These are phyloP conservation scores for Cladorrhinum samala DNA, from an alignment of 495 filamentous ascomycete species.

Conservation along the genomic window DNA sequence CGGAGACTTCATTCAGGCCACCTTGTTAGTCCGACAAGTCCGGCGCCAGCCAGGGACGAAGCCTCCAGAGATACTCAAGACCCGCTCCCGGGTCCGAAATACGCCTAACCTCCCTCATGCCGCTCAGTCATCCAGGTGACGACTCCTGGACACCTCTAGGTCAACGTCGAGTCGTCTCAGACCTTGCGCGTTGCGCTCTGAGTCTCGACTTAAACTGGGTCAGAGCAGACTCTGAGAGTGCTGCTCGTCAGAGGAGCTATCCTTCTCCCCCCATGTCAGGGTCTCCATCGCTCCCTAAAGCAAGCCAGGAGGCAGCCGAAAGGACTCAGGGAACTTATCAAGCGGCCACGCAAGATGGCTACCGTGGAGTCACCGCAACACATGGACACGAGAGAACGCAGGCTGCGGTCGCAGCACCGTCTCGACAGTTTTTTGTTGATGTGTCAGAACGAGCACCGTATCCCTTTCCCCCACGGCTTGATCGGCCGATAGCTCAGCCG, in stretches of 20 bases:
- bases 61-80: constrained; percentile 21
- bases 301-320: constrained; percentile 54
- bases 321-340: constrained; percentile 47
- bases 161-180: constrained; percentile 54
- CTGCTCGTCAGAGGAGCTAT: constrained; percentile 59
- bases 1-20: constrained; percentile 15
- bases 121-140: constrained; percentile 38
- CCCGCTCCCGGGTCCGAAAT: constrained; percentile 20
- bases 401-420: constrained; percentile 21
- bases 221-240: constrained; percentile 60
- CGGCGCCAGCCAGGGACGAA: constrained; percentile 17
- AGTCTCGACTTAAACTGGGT: constrained; percentile 63
- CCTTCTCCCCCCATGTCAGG: constrained; percentile 83
- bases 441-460: constrained; percentile 36
- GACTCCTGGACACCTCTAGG: constrained; percentile 47
- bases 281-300: constrained; percentile 62
- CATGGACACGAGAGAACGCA: constrained; percentile 36
- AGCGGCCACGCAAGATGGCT: constrained; percentile 43
- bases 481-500: constrained; percentile 30
- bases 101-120: constrained; percentile 40
- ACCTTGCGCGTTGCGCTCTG: constrained; percentile 54
- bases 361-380: constrained; percentile 35
- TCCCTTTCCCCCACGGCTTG: constrained; percentile 32
- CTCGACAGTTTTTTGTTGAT: constrained; percentile 33
- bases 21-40: constrained; percentile 11